phyloP scores from a whole-genome alignment of 108 stramenopile genomes.

The Skeletonema marinoi region DNA sequence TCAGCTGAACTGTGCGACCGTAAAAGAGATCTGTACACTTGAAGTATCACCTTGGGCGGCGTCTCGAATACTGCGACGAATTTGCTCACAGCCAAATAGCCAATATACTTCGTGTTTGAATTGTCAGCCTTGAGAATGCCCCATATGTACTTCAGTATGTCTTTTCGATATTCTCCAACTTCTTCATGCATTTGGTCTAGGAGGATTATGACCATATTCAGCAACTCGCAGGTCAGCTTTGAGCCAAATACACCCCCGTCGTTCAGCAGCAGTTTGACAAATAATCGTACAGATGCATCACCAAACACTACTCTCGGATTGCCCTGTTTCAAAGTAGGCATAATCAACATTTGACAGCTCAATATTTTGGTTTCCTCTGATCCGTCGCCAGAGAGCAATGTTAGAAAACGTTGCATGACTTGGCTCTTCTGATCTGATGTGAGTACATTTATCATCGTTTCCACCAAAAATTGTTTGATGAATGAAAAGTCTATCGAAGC shows the following conservation, averaged over 20 bases:
- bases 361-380: conserved; percentile 83
- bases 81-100: conserved; percentile 85
- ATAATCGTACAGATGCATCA: conserved; percentile 6
- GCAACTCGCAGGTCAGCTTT: conserved; percentile 84
- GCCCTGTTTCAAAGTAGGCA: conserved; percentile 64
- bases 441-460: conserved; percentile 53
- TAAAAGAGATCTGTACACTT: conserved; percentile 85
- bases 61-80: conserved; percentile 86
- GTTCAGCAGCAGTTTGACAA: conserved; percentile 3
- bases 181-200: conserved; percentile 71
- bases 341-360: conserved; percentile 67
- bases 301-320: conserved; percentile 7
- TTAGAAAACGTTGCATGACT: conserved; percentile 73
- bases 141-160: conserved; percentile 93
- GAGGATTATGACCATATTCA: conserved; percentile 80
- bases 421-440: conserved; percentile 50
- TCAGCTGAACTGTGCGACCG: conserved; percentile 83
- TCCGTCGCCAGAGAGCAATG: conserved; percentile 70
- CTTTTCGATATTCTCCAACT: conserved; percentile 63
- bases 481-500: conserved; percentile 74
- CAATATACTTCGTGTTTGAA: conserved; percentile 86
- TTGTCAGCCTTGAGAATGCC: conserved; percentile 85
- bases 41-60: conserved; percentile 85
- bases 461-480: conserved; percentile 51
- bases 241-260: conserved; percentile 40